Evolutionary conservation across 148 eudicot genomes (phyloP).

Genomic region (Fagopyrum homotropicum): DNA sequence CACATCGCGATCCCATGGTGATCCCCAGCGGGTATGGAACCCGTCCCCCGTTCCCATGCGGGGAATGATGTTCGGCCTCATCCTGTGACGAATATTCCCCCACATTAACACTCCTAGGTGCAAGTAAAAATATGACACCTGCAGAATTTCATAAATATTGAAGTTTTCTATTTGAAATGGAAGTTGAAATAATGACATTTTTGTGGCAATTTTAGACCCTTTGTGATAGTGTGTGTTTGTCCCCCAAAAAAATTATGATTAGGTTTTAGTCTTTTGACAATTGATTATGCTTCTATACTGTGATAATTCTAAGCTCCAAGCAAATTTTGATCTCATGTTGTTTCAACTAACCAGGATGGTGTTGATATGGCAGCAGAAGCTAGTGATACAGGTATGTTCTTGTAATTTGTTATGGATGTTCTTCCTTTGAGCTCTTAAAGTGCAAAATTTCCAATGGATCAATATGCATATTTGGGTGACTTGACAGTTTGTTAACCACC

Average conservation of each 20-base stretch:
- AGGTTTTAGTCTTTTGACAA: background rate
- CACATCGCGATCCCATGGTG: too few relatives aligned
- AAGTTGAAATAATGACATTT: background rate
- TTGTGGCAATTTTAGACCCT: background rate
- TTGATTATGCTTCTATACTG: background rate
- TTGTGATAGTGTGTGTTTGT: background rate
- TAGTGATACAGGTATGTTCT: constrained; percentile 6
- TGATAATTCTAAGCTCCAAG: too few relatives aligned
- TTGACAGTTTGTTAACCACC: background rate
- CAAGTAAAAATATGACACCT: too few relatives aligned
- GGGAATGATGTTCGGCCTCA: too few relatives aligned
- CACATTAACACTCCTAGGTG: too few relatives aligned
- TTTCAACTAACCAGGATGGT: constrained; percentile 3
- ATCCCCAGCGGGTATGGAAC: too few relatives aligned
- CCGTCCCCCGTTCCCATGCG: too few relatives aligned
- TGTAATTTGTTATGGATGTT: background rate
- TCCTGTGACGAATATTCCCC: too few relatives aligned
- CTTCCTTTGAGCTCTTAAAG: background rate
- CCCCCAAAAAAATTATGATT: background rate
- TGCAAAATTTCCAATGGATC: background rate
- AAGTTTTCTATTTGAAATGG: background rate
- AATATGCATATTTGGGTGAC: background rate
- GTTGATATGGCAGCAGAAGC: background rate
- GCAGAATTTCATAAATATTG: background rate
- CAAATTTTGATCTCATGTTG: background rate